phyloP scores from a whole-genome alignment of 202 grass and related monocot genomes.

The Setaria italica region DNA sequence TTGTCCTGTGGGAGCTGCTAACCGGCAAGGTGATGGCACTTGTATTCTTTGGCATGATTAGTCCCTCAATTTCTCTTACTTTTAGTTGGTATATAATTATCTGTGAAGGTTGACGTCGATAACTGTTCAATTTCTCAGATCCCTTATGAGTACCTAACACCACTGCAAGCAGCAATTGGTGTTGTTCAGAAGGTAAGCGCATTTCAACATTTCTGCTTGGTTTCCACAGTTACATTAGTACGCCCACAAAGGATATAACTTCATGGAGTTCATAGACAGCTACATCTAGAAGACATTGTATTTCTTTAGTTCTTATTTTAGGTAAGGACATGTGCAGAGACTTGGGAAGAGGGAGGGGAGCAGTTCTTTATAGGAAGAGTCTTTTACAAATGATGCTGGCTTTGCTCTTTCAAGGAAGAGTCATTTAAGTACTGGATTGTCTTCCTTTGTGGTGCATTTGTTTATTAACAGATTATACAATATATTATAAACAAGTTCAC shows the following conservation, averaged over 20 bases:
- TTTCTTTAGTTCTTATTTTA: conserved; percentile 36
- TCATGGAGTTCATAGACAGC: conserved; percentile 10
- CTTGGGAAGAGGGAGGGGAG: conserved; percentile 19
- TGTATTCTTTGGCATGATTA: conserved; percentile 33
- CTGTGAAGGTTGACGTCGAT: background rate
- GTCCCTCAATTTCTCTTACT: background rate
- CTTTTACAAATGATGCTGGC: conserved; percentile 23
- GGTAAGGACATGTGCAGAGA: conserved; percentile 15
- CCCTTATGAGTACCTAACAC: conserved; percentile 76
- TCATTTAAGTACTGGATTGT: conserved; percentile 1
- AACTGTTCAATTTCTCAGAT: conserved; percentile 53
- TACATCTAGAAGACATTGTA: conserved; percentile 13
- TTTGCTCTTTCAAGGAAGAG: conserved; percentile 17
- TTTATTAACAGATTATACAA: background rate
- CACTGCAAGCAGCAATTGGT: conserved; percentile 89
- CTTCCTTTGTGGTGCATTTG: background rate
- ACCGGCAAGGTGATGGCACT: conserved; percentile 63
- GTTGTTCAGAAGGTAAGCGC: conserved; percentile 78
- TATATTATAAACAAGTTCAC: background rate
- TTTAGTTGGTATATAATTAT: conserved; percentile 7
- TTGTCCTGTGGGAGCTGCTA: conserved; percentile 86
- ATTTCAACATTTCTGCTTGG: conserved; percentile 12
- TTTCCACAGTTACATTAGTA: conserved; percentile 12
- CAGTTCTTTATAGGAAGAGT: conserved; percentile 12
- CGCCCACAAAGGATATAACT: background rate